These are phyloP conservation scores for Phytopythium litorale DNA, from an alignment of 352 stramenopile species.

Conservation along the genomic window DNA sequence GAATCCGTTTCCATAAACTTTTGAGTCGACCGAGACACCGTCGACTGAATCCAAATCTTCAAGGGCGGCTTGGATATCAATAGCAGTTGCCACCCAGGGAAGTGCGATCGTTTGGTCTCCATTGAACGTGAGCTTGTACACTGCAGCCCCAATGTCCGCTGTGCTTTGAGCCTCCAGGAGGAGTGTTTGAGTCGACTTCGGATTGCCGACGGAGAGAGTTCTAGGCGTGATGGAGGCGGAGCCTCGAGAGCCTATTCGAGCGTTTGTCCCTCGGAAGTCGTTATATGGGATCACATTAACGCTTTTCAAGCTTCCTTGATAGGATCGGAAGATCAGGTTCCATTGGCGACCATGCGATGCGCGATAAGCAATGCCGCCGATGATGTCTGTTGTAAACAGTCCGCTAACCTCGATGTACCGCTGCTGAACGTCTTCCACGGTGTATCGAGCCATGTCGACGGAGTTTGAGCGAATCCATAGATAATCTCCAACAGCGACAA, in stretches of 20 bases:
- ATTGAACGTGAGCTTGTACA: conserved; percentile 53
- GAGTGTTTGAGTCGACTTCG: conserved; percentile 46
- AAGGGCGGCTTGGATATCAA: conserved; percentile 33
- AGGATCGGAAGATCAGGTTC: conserved; percentile 70
- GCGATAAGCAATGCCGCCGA: conserved; percentile 29
- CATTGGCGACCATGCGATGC: conserved; percentile 49
- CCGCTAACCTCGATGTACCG: conserved; percentile 49
- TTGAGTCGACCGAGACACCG: conserved; percentile 43
- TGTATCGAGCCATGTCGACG: conserved; percentile 50
- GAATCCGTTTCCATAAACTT: conserved; percentile 43
- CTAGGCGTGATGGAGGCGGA: conserved; percentile 32
- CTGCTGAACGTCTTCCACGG: conserved; percentile 14
- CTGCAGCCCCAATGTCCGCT: conserved; percentile 23
- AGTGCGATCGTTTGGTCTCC: conserved; percentile 36
- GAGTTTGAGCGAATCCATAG: conserved; percentile 47
- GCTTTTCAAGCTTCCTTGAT: conserved; percentile 43
- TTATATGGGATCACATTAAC: conserved; percentile 56
- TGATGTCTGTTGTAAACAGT: conserved; percentile 35
- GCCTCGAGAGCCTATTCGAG: conserved; percentile 41
- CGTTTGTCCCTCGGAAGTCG: conserved; percentile 53
- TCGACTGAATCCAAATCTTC: conserved; percentile 48
- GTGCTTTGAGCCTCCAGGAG: conserved; percentile 33
- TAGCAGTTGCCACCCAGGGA: conserved; percentile 28
- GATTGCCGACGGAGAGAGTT: conserved; percentile 50
- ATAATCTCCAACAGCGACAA: conserved; percentile 34